Percentiles rank a stretch among this genome's conserved stretches.
phyloP scores from a whole-genome alignment of 257 asterid genomes.

The Solanum virginianum region DNA sequence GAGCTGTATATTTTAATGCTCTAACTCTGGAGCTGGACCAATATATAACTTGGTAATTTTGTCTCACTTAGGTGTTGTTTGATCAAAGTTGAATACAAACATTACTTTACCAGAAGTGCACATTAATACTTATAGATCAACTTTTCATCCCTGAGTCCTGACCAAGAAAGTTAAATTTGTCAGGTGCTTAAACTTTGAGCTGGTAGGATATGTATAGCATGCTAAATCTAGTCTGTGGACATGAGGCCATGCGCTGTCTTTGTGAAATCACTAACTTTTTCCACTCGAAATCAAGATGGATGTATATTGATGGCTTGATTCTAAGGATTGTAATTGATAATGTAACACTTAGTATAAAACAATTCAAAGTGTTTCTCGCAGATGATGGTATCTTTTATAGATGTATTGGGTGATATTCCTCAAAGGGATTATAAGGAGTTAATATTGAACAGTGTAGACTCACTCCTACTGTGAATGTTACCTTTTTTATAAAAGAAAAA shows the following conservation, averaged over 20 bases:
- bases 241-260: not conserved
- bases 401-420: not conserved
- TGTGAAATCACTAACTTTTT: not conserved
- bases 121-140: not conserved
- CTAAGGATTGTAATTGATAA: not conserved
- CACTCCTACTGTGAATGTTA: not conserved
- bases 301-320: not conserved
- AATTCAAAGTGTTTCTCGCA: not conserved
- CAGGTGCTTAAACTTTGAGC: not conserved
- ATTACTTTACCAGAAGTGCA: not conserved
- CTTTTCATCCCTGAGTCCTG: not conserved
- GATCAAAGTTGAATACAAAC: not conserved
- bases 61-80: not conserved
- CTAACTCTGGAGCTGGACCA: not conserved
- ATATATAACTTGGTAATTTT: not conserved
- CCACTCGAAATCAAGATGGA: not conserved
- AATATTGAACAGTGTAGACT: not conserved
- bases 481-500: not conserved
- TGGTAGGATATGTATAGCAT: not conserved
- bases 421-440: not conserved
- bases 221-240: not conserved
- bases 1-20: not conserved
- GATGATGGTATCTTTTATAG: not conserved
- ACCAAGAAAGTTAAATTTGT: not conserved
- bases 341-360: not conserved